Evolutionary conservation across 768 basidiomycete species (phyloP).

Genomic region (Kwoniella heveanensis): DNA sequence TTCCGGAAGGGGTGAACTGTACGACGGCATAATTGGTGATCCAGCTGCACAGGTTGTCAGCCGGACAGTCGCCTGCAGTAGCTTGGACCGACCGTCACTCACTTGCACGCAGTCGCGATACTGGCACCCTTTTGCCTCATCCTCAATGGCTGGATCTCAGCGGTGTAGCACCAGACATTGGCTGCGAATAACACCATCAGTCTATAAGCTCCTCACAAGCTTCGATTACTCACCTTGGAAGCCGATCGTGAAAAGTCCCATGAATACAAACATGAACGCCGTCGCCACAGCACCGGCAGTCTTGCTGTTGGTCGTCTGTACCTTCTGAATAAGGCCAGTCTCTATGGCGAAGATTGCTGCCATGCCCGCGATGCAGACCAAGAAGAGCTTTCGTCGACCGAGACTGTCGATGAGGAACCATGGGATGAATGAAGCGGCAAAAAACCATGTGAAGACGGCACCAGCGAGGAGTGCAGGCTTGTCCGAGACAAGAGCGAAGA

Average conservation of each 20-base stretch:
- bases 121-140: conserved; percentile 31
- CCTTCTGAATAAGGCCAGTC: conserved; percentile 34
- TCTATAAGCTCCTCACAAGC: no score
- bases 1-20: conserved; percentile 23
- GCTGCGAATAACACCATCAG: no score
- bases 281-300: conserved; percentile 34
- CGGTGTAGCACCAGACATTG: conserved; percentile 37
- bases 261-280: conserved; percentile 41
- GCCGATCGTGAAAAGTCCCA: conserved; percentile 44
- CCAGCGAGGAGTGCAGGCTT: conserved; percentile 40
- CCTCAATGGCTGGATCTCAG: conserved; percentile 37
- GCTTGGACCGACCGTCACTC: neutral
- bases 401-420: conserved; percentile 50
- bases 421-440: conserved; percentile 53
- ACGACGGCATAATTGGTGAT: conserved; percentile 21
- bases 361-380: conserved; percentile 45
- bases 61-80: neutral
- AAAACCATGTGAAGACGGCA: conserved; percentile 52
- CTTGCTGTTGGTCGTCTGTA: conserved; percentile 15
- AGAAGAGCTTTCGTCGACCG: conserved; percentile 41
- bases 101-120: conserved; percentile 31
- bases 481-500: conserved; percentile 34
- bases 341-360: conserved; percentile 37
- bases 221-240: neutral
- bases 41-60: conserved; percentile 8